These are phyloP conservation scores for Elsinoe perseae DNA, from an alignment of 2,329 filamentous ascomycete species.

Conservation along the genomic window DNA sequence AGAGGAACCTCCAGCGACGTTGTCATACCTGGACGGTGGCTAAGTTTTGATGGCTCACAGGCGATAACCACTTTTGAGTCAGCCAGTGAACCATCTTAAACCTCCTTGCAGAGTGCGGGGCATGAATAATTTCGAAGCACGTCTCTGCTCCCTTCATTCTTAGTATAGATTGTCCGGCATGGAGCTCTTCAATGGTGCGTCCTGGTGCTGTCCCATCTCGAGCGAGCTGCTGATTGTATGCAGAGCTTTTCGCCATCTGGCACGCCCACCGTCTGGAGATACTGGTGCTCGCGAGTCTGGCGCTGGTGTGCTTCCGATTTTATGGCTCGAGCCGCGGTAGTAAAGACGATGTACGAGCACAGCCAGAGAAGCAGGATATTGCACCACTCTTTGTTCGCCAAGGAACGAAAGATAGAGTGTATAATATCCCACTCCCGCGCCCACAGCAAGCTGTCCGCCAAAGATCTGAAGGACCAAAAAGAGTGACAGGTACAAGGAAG, in stretches of 20 bases:
- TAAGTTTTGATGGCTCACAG: too few species aligned
- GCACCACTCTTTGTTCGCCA: background rate
- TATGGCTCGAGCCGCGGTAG: constrained; percentile 22
- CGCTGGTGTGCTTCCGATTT: constrained; percentile 26
- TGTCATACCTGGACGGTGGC: too few species aligned
- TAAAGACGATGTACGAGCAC: constrained; percentile 17
- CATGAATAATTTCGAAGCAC: background rate
- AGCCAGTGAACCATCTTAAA: too few species aligned
- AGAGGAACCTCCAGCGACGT: too few species aligned
- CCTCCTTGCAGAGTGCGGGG: background rate
- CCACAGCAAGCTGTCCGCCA: background rate
- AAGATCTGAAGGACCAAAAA: constrained; percentile 22
- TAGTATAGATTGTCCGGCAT: background rate
- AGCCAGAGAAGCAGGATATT: constrained; percentile 18
- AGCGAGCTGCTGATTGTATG: constrained; percentile 18
- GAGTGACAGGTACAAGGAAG: constrained; percentile 26
- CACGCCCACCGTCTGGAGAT: constrained; percentile 26
- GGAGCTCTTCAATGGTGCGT: constrained; percentile 13
- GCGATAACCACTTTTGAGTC: too few species aligned
- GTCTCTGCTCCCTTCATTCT: background rate
- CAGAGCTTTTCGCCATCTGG: constrained; percentile 29
- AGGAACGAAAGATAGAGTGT: background rate
- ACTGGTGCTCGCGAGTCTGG: constrained; percentile 26
- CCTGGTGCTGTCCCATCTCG: too few species aligned
- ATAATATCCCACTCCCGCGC: background rate